Base-by-base conservation (phyloP, 2,329 filamentous ascomycete genomes). In the Trichoderma sp. region DNA sequence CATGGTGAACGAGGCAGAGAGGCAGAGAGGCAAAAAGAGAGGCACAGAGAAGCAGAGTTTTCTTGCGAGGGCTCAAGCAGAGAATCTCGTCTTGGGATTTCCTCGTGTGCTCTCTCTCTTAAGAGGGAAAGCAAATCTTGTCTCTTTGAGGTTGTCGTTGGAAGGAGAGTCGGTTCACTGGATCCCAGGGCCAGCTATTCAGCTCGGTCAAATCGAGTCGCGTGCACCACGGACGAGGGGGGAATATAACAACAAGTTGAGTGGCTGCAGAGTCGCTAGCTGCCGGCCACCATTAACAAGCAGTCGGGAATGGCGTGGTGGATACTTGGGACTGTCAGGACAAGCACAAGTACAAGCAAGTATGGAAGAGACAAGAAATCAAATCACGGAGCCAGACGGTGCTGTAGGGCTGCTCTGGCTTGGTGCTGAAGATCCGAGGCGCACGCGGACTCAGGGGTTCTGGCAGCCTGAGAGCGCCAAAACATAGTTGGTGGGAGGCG, bases 1-100 rank as follows among this genome's bases (percentile, higher is more conserved):
- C 80, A 83, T 83, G 20, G 57, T 4, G 57, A n/a, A 32, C 17
- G 47, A 57, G 43, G 28, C 20, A 66, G 63, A 50, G 47, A 57
- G 43, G 28, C 20, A 66, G 63, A 50, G 53, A 26, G 34, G 26
- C 30, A 50, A 28, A 39, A 32, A 23, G 28, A 36, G 36, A 59
- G 13, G 28, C 39, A n/a, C 36, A 20, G n/a, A 53, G 39, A 20
- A 47, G 55, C 39, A 28, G 30, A 69, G 7, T 4, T 36, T 36
- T 47, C 59, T 59, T 26, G 55, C 55, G 39, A 59, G 39, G 55
- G 13, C 32, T 20, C 20, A 43, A 58, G 39, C 28, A 36, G 17
- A 39, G 43, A 39, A 23, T 47, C 57, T 28, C 9, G 57, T 34
- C 30, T 34, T 2, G 17, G 32, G 4, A 7, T 47, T 55, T 34